Percentiles rank a stretch among this genome's conserved stretches.
Evolutionary conservation across 805 yeast genomes (phyloP).

Genomic region (Nakazawaea ishiwadae): DNA sequence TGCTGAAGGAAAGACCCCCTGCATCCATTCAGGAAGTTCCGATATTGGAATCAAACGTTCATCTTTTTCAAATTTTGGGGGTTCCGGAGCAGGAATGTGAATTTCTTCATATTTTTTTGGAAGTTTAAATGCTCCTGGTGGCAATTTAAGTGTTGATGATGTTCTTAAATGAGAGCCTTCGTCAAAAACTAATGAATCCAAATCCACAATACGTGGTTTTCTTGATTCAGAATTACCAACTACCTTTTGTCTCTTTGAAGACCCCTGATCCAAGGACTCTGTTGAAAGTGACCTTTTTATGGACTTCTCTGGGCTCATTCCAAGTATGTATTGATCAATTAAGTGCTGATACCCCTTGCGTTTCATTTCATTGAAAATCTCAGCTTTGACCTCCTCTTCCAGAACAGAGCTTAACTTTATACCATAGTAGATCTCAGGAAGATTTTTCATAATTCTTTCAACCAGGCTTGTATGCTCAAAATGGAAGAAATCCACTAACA

Average conservation of each 20-base stretch:
- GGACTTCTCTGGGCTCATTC: constrained; percentile 18
- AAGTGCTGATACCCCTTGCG: constrained; percentile 34
- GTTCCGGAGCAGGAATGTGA: constrained; percentile 81
- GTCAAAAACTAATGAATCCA: constrained; percentile 60
- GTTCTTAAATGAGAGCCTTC: constrained; percentile 71
- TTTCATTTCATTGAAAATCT: constrained; percentile 39
- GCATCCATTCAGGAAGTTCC: constrained; percentile 80
- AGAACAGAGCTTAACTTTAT: constrained; percentile 18
- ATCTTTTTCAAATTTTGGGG: constrained; percentile 30
- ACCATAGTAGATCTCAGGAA: constrained; percentile 24
- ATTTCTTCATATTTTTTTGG: constrained; percentile 82
- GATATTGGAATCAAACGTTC: constrained; percentile 50
- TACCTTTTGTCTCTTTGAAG: constrained; percentile 8
- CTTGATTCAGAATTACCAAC: constrained; percentile 17
- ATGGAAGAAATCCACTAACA: constrained; percentile 48
- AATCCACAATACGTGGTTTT: constrained; percentile 53
- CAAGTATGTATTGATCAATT: constrained; percentile 32
- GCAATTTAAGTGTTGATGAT: constrained; percentile 63
- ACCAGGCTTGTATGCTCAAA: constrained; percentile 47
- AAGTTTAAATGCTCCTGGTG: constrained; percentile 79
- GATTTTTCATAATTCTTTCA: constrained; percentile 42
- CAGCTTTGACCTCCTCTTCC: constrained; percentile 28
- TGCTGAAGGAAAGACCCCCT: constrained; percentile 60
- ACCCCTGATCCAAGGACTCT: constrained; percentile 13
- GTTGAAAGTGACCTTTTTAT: constrained; percentile 13